A percentile compares a stretch with the other conserved stretches of the same genome.
Evolutionary conservation across 2,329 filamentous ascomycete genomes (phyloP).

Genomic region (Zymoseptoria brevis): DNA sequence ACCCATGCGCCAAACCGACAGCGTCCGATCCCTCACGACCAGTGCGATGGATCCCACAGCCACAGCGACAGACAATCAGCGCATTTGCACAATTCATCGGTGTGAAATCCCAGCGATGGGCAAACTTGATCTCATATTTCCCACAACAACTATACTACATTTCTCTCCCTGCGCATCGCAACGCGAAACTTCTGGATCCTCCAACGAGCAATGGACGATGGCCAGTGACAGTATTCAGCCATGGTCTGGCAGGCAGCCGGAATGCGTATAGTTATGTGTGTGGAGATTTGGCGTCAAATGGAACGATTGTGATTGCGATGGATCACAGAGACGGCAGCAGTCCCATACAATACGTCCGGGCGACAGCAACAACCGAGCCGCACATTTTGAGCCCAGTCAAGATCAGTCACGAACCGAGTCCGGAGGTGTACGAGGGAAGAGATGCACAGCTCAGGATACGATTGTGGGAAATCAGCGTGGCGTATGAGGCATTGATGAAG

Average conservation of each 20-base stretch:
- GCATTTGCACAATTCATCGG: constrained; percentile 73
- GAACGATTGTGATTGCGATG: constrained; percentile 69
- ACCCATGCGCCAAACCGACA: constrained; percentile 51
- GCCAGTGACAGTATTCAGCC: constrained; percentile 80
- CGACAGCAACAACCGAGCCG: constrained; percentile 40
- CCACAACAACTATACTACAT: constrained; percentile 67
- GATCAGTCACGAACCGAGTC: constrained; percentile 52
- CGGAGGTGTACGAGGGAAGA: constrained; percentile 56
- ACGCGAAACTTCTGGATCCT: constrained; percentile 53
- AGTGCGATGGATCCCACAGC: constrained; percentile 69
- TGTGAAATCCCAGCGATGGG: constrained; percentile 36
- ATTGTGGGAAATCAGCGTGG: constrained; percentile 67
- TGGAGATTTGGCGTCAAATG: constrained; percentile 71
- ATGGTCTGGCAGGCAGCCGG: constrained; percentile 71
- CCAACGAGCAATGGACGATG: constrained; percentile 49
- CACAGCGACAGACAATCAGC: constrained; percentile 64
- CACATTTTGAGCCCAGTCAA: constrained; percentile 38
- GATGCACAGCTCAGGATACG: constrained; percentile 67
- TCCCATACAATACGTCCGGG: constrained; percentile 63
- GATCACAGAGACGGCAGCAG: constrained; percentile 79
- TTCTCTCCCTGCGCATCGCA: constrained; percentile 63
- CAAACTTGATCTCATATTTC: constrained; percentile 22
- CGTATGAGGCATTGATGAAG: constrained; percentile 59
- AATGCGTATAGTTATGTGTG: constrained; percentile 81
- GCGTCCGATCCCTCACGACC: constrained; percentile 42